A percentile compares a stretch with the other conserved stretches of the same genome.
Evolutionary conservation across 176 grass and related monocot species (phyloP).

Genomic region (Lolium perenne): DNA sequence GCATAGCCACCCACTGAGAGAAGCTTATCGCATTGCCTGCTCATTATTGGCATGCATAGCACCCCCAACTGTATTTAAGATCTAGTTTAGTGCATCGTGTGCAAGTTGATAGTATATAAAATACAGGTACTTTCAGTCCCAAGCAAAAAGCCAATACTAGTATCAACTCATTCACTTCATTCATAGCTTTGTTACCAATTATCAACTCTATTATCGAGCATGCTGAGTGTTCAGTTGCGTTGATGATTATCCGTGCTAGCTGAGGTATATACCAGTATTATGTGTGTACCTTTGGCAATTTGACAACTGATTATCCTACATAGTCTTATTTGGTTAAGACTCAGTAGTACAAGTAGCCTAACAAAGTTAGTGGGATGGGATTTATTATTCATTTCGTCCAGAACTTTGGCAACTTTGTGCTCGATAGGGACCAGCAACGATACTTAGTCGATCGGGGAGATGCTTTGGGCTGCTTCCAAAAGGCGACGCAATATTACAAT

Average conservation of each 20-base stretch:
- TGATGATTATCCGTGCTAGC: background rate
- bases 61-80: background rate
- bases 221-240: background rate
- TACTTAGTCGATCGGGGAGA: background rate
- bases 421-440: constrained; percentile 6
- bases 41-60: constrained; percentile 13
- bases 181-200: constrained; percentile 25
- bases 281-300: background rate
- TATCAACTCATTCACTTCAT: background rate
- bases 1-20: constrained; percentile 26
- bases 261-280: background rate
- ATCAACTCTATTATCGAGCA: constrained; percentile 12
- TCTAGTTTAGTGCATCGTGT: constrained; percentile 31
- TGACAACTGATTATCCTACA: background rate
- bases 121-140: background rate
- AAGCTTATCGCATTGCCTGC: background rate
- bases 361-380: background rate
- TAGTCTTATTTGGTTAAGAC: background rate
- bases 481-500: constrained; percentile 19
- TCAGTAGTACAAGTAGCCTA: background rate
- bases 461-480: constrained; percentile 48
- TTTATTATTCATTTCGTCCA: background rate
- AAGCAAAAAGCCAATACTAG: background rate
- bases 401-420: constrained; percentile 11
- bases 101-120: constrained; percentile 45